phyloP scores from a whole-genome alignment of 352 stramenopile species.

The Pythium monospermum region DNA sequence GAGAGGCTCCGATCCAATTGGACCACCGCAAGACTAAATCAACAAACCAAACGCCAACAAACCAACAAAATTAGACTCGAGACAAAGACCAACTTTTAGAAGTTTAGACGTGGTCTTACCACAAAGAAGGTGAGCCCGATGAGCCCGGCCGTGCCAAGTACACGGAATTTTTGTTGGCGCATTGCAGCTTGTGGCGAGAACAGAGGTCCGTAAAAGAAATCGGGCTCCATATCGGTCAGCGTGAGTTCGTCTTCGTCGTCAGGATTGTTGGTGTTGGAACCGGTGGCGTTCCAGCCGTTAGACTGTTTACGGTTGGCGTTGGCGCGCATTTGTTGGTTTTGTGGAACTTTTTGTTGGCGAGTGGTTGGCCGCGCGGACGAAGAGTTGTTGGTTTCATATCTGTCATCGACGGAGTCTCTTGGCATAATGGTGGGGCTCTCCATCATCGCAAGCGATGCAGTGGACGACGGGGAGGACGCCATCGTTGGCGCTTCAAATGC shows the following conservation, averaged over 20 bases:
- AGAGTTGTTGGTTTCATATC: too few relatives aligned
- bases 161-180: constrained; percentile 15
- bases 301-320: background rate
- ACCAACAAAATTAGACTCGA: background rate
- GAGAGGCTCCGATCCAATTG: constrained; percentile 15
- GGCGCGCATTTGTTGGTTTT: background rate
- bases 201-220: constrained; percentile 4
- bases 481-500: background rate
- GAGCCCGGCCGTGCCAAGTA: constrained; percentile 20
- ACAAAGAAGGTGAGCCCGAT: constrained; percentile 27
- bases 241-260: constrained; percentile 4
- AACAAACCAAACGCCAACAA: background rate
- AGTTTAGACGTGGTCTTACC: too few relatives aligned
- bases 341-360: background rate
- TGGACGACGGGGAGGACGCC: background rate
- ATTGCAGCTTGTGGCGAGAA: constrained; percentile 7
- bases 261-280: background rate
- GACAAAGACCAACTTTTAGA: background rate
- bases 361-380: too few relatives aligned
- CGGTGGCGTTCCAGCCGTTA: background rate
- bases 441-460: constrained; percentile 3
- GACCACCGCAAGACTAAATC: constrained; percentile 21
- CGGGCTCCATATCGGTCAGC: constrained; percentile 13
- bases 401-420: too few relatives aligned
- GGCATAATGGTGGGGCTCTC: background rate